Base-by-base conservation (phyloP, 371 early-diverging fungal genomes). In the Apophysomyces trapeziformis region DNA sequence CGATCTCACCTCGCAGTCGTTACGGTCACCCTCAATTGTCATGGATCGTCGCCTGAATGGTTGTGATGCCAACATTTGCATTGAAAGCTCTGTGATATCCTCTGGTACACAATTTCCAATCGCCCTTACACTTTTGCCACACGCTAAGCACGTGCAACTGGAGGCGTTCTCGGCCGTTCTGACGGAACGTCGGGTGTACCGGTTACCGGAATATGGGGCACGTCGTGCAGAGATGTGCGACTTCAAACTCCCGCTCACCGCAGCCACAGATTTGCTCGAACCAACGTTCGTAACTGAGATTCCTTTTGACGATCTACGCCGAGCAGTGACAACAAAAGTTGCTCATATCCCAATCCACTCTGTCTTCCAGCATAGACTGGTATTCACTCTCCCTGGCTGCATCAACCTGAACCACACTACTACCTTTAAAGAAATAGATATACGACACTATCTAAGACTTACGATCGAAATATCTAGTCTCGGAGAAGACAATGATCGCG, bases 71-170 rank as follows among this genome's bases (percentile, higher is more conserved):
- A 59, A 36, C 2, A 69, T 77, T n/a, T 71, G 71, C 32, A 61
- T 77, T 38, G 77, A 77, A 36, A 77, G 71, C 57, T 71, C 77
- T 6, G 54, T 62, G 7, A 67, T 63, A 7, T 77, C 77, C 0
- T 77, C 77, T 2, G 77, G 77, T 18, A 77, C 77, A 5, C 74
- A 62, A 9, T 64, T 77, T 39, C 74, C 77, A 1, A 74, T 77
- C 39, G 39, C 58, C 6, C 36, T 77, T 37, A 65, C 63, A 7
- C 14, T 77, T 13, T 60, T 69, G 45, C 72, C 77, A 2, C 64
- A 71, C 35, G 41, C 67, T 6, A 77, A 77, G 45, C 64, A 74
- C 18, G 68, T 68, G 35, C 69, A 62, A 58, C 57, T 77, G 4
- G 77, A 77, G 61, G 64, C 68, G 7, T 58, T 77, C 13, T 77